A percentile compares a stretch with the other conserved stretches of the same genome.
Conservation (phyloP, 2,329 filamentous ascomycete species). For the Penicillium crustosum region DNA sequence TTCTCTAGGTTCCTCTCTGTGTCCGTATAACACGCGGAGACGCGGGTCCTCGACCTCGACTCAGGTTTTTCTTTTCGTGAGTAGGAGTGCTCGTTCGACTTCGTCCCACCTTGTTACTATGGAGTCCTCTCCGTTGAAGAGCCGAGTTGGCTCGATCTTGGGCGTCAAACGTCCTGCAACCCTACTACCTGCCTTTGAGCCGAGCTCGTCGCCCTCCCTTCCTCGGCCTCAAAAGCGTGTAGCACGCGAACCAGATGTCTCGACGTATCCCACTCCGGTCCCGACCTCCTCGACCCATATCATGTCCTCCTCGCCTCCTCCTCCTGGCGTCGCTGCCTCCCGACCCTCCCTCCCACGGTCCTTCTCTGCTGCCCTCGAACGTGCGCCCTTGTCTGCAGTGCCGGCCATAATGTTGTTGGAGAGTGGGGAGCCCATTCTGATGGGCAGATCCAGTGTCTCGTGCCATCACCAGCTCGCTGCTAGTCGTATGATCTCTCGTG, state of each 20-base stretch:
- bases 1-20: slow-evolving; percentile 16
- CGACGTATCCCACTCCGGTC: slow-evolving; percentile 86
- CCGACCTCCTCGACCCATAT: slow-evolving; percentile 93
- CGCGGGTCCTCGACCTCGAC: slow-evolving; percentile 30
- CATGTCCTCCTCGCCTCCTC: slow-evolving; percentile 73
- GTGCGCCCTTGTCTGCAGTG: slow-evolving; percentile 77
- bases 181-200: slow-evolving; percentile 52
- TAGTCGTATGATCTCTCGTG: slow-evolving; percentile 87
- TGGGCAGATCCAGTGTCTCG: slow-evolving; percentile 92
- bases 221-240: slow-evolving; percentile 50
- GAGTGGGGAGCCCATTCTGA: slow-evolving; percentile 76
- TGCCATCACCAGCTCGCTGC: slow-evolving; percentile 93
- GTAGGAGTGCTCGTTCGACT: slow-evolving; percentile 18
- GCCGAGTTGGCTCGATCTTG: slow-evolving; percentile 35
- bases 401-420: slow-evolving; percentile 78
- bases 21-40: slow-evolving; percentile 21
- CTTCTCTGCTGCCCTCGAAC: slow-evolving; percentile 65
- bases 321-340: slow-evolving; percentile 56
- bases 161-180: slow-evolving; percentile 50
- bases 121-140: slow-evolving; percentile 44
- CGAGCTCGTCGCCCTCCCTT: slow-evolving; percentile 50
- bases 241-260: slow-evolving; percentile 44
- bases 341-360: slow-evolving; percentile 61
- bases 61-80: slow-evolving; percentile 18
- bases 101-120: slow-evolving; percentile 27